Conservation (phyloP, 2,329 filamentous ascomycete genomes). For the Aspergillus sergii region DNA sequence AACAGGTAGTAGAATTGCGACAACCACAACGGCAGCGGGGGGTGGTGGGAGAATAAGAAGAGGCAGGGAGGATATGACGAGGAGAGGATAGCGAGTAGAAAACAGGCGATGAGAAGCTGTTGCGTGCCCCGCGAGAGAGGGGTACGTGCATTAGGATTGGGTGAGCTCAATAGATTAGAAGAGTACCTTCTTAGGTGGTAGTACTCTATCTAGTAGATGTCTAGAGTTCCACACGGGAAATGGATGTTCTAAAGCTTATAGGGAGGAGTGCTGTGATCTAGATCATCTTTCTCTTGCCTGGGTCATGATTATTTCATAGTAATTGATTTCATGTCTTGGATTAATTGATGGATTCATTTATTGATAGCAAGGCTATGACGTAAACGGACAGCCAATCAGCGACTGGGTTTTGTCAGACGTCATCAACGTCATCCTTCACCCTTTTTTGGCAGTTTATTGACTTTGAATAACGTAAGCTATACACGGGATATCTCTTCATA, state of each 20-base stretch:
- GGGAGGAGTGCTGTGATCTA: too few species aligned
- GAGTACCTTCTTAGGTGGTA: too few species aligned
- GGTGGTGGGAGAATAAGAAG: neutral
- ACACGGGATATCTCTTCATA: slow-evolving; percentile 1
- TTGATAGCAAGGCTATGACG: slow-evolving; percentile 10
- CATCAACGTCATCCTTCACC: neutral
- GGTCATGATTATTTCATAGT: neutral
- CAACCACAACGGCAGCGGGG: slow-evolving; percentile 26
- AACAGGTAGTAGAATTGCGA: slow-evolving; percentile 22
- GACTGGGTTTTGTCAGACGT: slow-evolving; percentile 13
- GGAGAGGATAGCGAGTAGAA: slow-evolving; percentile 13
- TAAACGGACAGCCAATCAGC: slow-evolving; percentile 14
- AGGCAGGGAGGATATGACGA: slow-evolving; percentile 5
- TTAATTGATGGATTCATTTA: neutral
- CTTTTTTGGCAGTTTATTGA: too few species aligned
- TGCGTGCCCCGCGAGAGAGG: slow-evolving; percentile 17
- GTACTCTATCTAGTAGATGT: too few species aligned
- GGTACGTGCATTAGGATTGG: slow-evolving; percentile 19
- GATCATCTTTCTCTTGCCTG: neutral
- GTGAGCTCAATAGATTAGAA: neutral
- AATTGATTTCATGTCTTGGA: neutral
- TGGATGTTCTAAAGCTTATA: too few species aligned
- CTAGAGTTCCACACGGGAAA: too few species aligned
- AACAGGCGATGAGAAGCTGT: slow-evolving; percentile 18
- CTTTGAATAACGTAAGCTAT: neutral